Evolutionary conservation across 148 eudicot genomes (phyloP), one percentile per base, ranked within the genome.

Genomic region (Silene uniflora): DNA sequence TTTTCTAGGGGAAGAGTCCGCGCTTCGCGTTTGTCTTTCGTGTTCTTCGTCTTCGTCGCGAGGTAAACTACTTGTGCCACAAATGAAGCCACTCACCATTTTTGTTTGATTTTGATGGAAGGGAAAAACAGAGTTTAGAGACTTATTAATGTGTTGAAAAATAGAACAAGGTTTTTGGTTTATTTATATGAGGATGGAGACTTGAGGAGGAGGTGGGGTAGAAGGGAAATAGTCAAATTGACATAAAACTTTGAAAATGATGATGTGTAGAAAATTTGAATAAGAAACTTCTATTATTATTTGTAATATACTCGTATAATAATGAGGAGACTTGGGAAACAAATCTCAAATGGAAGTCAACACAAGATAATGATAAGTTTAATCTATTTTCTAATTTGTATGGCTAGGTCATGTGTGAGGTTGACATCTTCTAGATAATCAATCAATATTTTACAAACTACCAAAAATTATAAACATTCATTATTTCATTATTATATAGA

Each of bases 81-180:
- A 84, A n/a, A 81, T 71, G 65, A 81, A 81, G 10, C 76, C 71
- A 22, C 81, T 77, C 61, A 81, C 77, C 83, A 81, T 83, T 58
- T 47, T 59, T 18, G 13, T 24, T 22, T 59, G 13, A 16, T 25
- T 21, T 54, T 62, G 32, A 14, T 49, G n/a, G 22, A 25, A 25
- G n/a, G 10, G 7, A 14, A 54, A 21, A n/a, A 19, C 52, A 67
- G 68, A 23, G 69, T 21, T 61, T 19, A 32, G 35, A 32, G 35
- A 1, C 5, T 32, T 32, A 32, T 7, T 61, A 3, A 61, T n/a
- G 27, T 19, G 27, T 1, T 9, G 23, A 61, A 61, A 8, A 22
- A 49, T 49, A 12, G 3, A 61, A 61, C 14, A 21, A 10, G 0
- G 29, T 61, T 22, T 61, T 9, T 61, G 65, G 23, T 21, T 1